Percentiles rank a stretch among this genome's conserved stretches.
Evolutionary conservation across 1,284 basidiomycete species (phyloP).

Genomic region (Thelephora terrestris): DNA sequence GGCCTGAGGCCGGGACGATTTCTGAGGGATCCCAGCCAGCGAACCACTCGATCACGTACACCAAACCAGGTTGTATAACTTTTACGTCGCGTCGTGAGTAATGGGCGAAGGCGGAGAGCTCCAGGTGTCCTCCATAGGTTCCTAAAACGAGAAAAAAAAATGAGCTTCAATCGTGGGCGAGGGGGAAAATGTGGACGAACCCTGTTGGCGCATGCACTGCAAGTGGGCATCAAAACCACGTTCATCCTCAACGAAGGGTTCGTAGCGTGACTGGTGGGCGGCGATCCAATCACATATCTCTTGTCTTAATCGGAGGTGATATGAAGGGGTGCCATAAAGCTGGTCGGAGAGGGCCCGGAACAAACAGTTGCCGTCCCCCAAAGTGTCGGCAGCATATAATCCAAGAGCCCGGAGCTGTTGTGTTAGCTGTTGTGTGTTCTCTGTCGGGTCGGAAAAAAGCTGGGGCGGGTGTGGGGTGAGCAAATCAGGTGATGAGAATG

Average conservation of each 20-base stretch:
- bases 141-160: conserved; percentile 30
- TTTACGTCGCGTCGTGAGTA: conserved; percentile 73
- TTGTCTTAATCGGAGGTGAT: conserved; percentile 60
- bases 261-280: conserved; percentile 61
- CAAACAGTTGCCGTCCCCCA: conserved; percentile 84
- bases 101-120: conserved; percentile 84
- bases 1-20: conserved; percentile 17
- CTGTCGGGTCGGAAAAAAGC: conserved; percentile 52
- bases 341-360: conserved; percentile 79
- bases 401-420: conserved; percentile 61
- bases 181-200: conserved; percentile 29
- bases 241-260: conserved; percentile 84
- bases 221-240: conserved; percentile 65
- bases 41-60: conserved; percentile 73
- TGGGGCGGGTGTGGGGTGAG: conserved; percentile 16
- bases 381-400: conserved; percentile 66
- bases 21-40: conserved; percentile 34
- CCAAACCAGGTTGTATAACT: conserved; percentile 82
- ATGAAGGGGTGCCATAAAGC: conserved; percentile 65
- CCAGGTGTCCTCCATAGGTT: conserved; percentile 87
- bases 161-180: conserved; percentile 2
- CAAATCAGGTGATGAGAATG: conserved; percentile 10
- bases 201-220: conserved; percentile 65
- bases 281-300: conserved; percentile 81
- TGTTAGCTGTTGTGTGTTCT: conserved; percentile 55